A percentile compares a stretch with the other conserved stretches of the same genome.
Conservation (phyloP, 371 early-diverging fungal species). For the Mortierella sp. region DNA sequence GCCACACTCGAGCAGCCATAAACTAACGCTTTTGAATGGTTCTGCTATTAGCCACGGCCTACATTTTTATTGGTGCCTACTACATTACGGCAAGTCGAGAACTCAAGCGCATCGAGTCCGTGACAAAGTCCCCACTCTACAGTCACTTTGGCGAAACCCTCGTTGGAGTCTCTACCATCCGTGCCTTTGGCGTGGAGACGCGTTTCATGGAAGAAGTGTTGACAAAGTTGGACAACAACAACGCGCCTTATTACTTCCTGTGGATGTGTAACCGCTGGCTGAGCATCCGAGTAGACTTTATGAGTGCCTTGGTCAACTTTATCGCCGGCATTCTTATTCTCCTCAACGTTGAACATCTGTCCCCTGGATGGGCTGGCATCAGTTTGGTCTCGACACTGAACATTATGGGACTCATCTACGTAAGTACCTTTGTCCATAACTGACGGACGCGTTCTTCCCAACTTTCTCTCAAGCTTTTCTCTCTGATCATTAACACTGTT, state of each 20-base stretch:
- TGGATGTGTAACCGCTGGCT: constrained; percentile 92
- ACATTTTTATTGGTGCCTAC: constrained; percentile 65
- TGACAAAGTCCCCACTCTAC: constrained; percentile 82
- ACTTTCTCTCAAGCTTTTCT: too few species aligned
- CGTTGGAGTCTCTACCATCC: constrained; percentile 79
- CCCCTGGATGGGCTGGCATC: constrained; percentile 83
- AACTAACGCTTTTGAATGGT: not conserved
- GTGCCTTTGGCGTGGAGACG: constrained; percentile 80
- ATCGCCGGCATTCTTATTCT: constrained; percentile 66
- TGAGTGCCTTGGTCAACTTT: constrained; percentile 76
- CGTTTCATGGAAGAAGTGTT: constrained; percentile 70
- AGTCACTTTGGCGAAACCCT: constrained; percentile 83
- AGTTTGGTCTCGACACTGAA: constrained; percentile 79
- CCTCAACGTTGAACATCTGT: constrained; percentile 60
- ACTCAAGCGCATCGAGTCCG: constrained; percentile 84
- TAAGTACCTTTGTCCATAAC: constrained; percentile 15
- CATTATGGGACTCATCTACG: constrained; percentile 71
- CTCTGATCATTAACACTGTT: not conserved
- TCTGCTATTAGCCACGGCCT: constrained; percentile 51
- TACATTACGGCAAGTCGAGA: constrained; percentile 83
- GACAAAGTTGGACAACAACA: constrained; percentile 69
- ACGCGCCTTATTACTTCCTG: constrained; percentile 76
- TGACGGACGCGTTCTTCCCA: not conserved
- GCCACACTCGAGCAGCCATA: not conserved
- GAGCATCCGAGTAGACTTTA: constrained; percentile 75